Base-by-base conservation (phyloP, 176 grass and related monocot genomes). In the Hordeum vulgare region DNA sequence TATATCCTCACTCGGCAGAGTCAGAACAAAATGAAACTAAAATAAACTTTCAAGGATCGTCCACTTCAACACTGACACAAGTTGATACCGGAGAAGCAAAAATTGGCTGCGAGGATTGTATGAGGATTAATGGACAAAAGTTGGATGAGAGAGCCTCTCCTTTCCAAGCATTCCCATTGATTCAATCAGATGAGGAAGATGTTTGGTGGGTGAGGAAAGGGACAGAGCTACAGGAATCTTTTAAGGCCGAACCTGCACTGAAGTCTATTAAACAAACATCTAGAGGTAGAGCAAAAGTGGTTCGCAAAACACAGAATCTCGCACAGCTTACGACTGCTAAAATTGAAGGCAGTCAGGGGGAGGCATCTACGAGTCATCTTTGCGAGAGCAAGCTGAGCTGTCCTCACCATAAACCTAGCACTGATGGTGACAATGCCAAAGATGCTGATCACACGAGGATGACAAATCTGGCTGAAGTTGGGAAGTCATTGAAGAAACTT, bases 281-380 rank as follows among this genome's bases (percentile, higher is more conserved):
- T 85, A 86, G 97, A 85, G 97, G 97, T 65, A 88, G 93, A 73
- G 88, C 90, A 75, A 95, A 92, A 77, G 81, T 40, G 81, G 85
- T 90, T 44, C 91, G 97, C 39, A 96, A 92, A 94, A 99, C 93
- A 79, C 97, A 99, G 66, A 94, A 88, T 85, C 88, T 99, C 42
- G 93, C 97, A 73, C 97, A 96, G 74, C 92, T 99, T 85, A 93
- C 91, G 42, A 78, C 89, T 89, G 83, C 91, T 85, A 85, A 93
- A 78, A 99, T 96, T 78, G 97, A 99, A 85, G 91, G 93, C 80
- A 96, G 91, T 80, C 93, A 96, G 66, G 93, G 96, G 53, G 93
- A 94, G 42, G 93, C 97, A 71, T 99, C 97, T 84, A 94, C 97
- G 79, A 99, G 97, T 80, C 97, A 99, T 96, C 89, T 94, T 60